phyloP scores from a whole-genome alignment of 768 basidiomycete species.

The Lentinula aciculospora region DNA sequence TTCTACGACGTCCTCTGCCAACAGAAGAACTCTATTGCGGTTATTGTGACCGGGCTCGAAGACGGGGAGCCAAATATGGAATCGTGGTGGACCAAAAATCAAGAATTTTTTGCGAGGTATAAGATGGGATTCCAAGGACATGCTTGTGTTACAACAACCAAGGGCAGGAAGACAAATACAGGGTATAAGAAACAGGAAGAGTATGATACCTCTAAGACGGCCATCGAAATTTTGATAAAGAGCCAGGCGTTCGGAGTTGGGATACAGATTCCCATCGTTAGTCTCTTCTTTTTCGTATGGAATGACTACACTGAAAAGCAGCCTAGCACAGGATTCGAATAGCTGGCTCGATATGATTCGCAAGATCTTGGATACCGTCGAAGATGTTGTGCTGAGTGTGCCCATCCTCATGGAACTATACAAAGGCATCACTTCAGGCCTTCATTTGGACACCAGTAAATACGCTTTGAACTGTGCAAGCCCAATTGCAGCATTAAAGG shows the following conservation, averaged over 20 bases:
- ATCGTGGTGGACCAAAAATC: conserved; percentile 29
- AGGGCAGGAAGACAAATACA: conserved; percentile 15
- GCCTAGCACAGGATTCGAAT: too few species aligned
- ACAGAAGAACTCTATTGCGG: conserved; percentile 20
- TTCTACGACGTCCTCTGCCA: conserved; percentile 25
- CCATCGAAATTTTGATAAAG: background rate
- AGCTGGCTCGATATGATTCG: too few species aligned
- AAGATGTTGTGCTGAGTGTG: too few species aligned
- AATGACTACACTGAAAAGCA: background rate
- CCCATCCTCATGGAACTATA: too few species aligned
- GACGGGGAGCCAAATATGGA: conserved; percentile 19
- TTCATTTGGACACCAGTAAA: too few species aligned
- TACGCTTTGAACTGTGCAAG: too few species aligned
- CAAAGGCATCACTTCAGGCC: too few species aligned
- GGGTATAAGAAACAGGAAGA: conserved; percentile 15
- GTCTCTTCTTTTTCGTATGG: background rate
- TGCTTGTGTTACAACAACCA: conserved; percentile 32
- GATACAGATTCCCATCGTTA: background rate
- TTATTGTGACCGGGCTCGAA: conserved; percentile 24
- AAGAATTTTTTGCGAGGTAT: conserved; percentile 20
- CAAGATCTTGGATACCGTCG: too few species aligned
- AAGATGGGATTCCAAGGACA: conserved; percentile 25
- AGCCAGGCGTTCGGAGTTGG: background rate
- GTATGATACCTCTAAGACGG: conserved; percentile 25
- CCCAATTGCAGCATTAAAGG: too few species aligned